phyloP scores from a whole-genome alignment of 208 protist genomes.

The Wallacemonas sp. region DNA sequence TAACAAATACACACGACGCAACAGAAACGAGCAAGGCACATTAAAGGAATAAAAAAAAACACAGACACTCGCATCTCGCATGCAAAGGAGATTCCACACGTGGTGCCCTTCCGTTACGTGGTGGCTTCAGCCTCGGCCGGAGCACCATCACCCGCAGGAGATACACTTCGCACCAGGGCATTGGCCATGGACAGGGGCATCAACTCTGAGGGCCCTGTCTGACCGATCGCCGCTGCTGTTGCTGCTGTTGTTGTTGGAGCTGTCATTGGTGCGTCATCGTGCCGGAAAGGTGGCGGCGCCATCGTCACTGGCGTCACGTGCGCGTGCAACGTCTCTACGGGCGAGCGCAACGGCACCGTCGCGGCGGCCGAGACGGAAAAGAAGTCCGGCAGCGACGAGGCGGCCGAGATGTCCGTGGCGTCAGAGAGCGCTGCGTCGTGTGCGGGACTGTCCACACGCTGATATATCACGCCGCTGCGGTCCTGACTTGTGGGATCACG shows the following conservation, averaged over 20 bases:
- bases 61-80: not conserved
- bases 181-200: no score
- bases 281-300: not conserved
- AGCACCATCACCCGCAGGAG: not conserved
- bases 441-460: not conserved
- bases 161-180: no score
- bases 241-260: not conserved
- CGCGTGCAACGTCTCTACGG: not conserved
- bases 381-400: not conserved
- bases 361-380: not conserved
- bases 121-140: not conserved
- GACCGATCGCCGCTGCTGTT: not conserved
- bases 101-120: no score
- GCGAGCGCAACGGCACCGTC: not conserved
- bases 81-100: no score
- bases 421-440: not conserved
- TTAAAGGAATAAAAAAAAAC: conserved; percentile 3
- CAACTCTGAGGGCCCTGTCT: no score
- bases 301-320: not conserved
- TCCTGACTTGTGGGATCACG: no score
- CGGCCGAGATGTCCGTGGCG: not conserved
- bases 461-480: no score
- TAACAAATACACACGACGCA: conserved; percentile 4
- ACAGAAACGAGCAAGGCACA: not conserved
- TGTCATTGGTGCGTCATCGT: no score